phyloP scores from a whole-genome alignment of 495 filamentous ascomycete genomes.

The Penicillium nucicola region DNA sequence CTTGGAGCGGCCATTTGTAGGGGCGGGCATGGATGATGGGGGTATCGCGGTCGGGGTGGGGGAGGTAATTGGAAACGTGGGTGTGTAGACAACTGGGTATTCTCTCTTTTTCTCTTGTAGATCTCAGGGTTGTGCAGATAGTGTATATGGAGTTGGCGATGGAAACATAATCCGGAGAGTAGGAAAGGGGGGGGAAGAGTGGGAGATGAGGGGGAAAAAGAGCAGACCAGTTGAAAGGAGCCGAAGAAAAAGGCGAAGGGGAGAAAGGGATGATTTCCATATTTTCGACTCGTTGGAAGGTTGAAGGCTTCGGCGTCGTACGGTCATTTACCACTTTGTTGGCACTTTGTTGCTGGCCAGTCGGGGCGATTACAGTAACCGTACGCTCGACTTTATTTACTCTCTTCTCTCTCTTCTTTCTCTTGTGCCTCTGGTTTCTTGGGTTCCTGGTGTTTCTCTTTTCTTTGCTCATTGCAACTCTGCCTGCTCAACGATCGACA shows the following conservation, averaged over 20 bases:
- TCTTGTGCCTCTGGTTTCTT: no score
- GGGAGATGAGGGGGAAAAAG: slow-evolving; percentile 15
- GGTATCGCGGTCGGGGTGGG: no score
- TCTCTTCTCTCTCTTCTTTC: no score
- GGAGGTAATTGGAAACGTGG: no score
- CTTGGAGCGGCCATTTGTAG: slow-evolving; percentile 39
- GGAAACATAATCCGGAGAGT: slow-evolving; percentile 6
- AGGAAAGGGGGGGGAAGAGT: slow-evolving; percentile 15
- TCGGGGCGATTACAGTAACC: neutral
- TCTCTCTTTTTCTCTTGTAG: no score
- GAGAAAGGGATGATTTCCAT: slow-evolving; percentile 24
- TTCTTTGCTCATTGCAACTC: no score
- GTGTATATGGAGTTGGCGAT: slow-evolving; percentile 1
- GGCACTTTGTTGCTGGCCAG: no score
- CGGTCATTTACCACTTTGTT: no score
- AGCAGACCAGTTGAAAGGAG: slow-evolving; percentile 19
- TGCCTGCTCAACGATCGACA: no score
- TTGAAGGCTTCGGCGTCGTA: neutral
- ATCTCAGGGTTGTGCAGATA: slow-evolving; percentile 5
- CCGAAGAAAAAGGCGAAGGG: slow-evolving; percentile 23
- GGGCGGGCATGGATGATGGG: slow-evolving; percentile 29
- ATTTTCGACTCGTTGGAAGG: slow-evolving; percentile 1
- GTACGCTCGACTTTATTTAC: neutral
- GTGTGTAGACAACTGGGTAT: slow-evolving; percentile 8
- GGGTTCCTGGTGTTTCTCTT: no score